Evolutionary conservation across 2,329 filamentous ascomycete genomes (phyloP), one percentile per base, ranked within the genome.

Genomic region (Penicillium sp.): DNA sequence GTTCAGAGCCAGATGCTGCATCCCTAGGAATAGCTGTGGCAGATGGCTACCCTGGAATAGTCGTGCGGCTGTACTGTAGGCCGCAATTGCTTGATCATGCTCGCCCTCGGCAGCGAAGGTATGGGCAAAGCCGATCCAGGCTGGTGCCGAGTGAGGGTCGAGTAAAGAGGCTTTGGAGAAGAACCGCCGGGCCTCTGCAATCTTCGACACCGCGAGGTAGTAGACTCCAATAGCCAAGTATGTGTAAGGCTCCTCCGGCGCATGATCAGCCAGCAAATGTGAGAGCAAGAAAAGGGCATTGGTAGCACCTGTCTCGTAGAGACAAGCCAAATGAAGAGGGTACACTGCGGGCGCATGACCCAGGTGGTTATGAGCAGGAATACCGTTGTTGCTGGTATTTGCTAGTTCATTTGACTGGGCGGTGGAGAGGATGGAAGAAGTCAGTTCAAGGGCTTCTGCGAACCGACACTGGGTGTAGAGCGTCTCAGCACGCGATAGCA

Each of bases 51-150:
- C 94, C 79, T 97, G 96, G 75, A 99, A 99, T 0, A 99, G 79
- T 37, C 94, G 84, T 2, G 93, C 93, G 0, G 94, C 94, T 1
- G 94, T 99, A 27, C 90, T 96, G 76, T 99, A 99, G 0, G 95
- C 94, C 8, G 92, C 95, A 60, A 99, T 97, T 46, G 94, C 94
- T 76, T 99, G 94, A 72, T 99, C 94, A 73, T 97, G 92, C 74
- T 99, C 94, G 50, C 94, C 94, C 73, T 99, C 94, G 11, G 92
- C 92, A 1, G 94, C 94, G 71, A 99, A 99, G 0, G 94, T 99
- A 73, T 99, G 95, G 1, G 94, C 94, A 69, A 99, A 99, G 1
- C 95, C 94, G 61, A 99, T 97, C 94, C 94, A 99, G 3, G 94
- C 94, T 1, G 94, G 90, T 0, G 93, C 93, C 67, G 96, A 99